These are phyloP conservation scores for Colletotrichum tanaceti DNA, from an alignment of 2,329 filamentous ascomycete genomes.

Conservation along the genomic window DNA sequence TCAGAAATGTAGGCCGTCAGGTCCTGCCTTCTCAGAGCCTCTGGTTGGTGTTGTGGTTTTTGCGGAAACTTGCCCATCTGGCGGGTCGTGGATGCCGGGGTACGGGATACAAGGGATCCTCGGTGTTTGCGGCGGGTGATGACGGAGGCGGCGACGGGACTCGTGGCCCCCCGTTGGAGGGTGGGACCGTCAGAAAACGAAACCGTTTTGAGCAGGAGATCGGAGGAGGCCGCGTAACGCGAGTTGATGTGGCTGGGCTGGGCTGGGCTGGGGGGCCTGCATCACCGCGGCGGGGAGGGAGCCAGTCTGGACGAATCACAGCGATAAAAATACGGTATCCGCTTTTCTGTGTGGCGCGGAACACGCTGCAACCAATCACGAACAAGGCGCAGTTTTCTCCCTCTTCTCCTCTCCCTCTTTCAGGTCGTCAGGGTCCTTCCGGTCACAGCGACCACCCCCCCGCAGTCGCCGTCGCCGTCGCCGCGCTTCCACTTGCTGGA, in stretches of 20 bases:
- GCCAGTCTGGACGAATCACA: slow-evolving; percentile 11
- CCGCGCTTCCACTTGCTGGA: too few species aligned
- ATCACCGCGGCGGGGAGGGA: background rate
- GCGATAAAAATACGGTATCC: background rate
- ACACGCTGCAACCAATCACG: slow-evolving; percentile 6
- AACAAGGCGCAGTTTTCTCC: slow-evolving; percentile 6
- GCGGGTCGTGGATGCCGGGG: background rate
- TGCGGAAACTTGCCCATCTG: background rate
- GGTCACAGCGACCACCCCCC: too few species aligned
- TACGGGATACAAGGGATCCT: background rate
- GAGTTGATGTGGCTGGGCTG: slow-evolving; percentile 26
- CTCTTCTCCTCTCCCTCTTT: background rate
- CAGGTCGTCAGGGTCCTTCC: slow-evolving; percentile 32
- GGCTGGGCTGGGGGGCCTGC: slow-evolving; percentile 15
- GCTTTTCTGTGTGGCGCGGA: slow-evolving; percentile 4
- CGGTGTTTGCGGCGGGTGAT: background rate
- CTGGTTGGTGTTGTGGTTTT: too few species aligned
- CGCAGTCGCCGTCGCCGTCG: too few species aligned
- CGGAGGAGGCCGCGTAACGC: slow-evolving; percentile 34
- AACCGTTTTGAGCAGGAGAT: slow-evolving; percentile 1
- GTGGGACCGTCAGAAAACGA: background rate
- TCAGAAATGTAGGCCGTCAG: too few species aligned
- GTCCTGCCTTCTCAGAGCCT: too few species aligned
- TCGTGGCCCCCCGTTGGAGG: background rate
- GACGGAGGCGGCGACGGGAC: slow-evolving; percentile 2